Evolutionary conservation across 192 early-diverging fungal species (phyloP).

Genomic region (Funneliformis geosporum): DNA sequence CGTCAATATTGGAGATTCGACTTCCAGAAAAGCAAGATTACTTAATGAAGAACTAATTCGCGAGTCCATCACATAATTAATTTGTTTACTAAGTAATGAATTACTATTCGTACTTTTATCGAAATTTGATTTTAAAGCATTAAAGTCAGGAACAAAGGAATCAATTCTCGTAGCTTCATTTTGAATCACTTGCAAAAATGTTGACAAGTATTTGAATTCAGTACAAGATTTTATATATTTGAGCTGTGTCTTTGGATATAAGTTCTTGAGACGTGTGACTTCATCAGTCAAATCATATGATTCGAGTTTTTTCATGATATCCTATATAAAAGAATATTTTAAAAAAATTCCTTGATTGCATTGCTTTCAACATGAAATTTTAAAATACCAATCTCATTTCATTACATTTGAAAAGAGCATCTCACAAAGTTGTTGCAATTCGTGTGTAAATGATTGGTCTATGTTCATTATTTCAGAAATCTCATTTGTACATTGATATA

Average conservation of each 20-base stretch:
- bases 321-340: neutral
- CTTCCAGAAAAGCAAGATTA: neutral
- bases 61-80: neutral
- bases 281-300: neutral
- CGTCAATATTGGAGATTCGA: constrained; percentile 14
- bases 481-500: constrained; percentile 25
- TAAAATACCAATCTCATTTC: neutral
- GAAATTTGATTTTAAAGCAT: neutral
- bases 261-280: neutral
- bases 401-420: constrained; percentile 7
- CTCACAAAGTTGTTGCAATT: constrained; percentile 25
- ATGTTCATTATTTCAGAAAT: constrained; percentile 5
- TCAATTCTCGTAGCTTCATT: constrained; percentile 10
- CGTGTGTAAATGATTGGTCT: constrained; percentile 10
- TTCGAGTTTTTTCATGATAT: neutral
- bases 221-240: constrained; percentile 9
- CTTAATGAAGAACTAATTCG: constrained; percentile 9
- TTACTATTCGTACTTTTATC: neutral
- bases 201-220: neutral
- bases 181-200: constrained; percentile 10
- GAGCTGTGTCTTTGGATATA: constrained; percentile 13
- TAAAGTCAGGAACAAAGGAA: neutral
- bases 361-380: neutral
- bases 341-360: neutral
- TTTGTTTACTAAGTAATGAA: neutral